Percentiles rank a stretch among this genome's conserved stretches.
Evolutionary conservation across 441 rosid genomes (phyloP).

Genomic region (Gossypium laxum): DNA sequence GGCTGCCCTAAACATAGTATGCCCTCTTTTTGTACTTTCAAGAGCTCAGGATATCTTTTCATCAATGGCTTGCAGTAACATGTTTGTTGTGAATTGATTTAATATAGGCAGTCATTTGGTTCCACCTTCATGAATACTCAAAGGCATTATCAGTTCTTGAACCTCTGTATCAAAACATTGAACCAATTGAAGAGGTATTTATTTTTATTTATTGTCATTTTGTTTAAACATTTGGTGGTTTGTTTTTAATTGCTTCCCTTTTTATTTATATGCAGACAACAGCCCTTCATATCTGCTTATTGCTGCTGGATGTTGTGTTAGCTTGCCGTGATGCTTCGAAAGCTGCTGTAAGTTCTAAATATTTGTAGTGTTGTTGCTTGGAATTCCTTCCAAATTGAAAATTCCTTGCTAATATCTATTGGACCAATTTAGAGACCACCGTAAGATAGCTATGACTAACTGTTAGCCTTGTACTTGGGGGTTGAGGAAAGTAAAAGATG

Average conservation of each 20-base stretch:
- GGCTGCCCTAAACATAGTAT: slow-evolving; percentile 64
- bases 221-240: slow-evolving; percentile 5
- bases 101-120: slow-evolving; percentile 80
- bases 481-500: background rate
- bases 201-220: slow-evolving; percentile 3
- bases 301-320: slow-evolving; percentile 73
- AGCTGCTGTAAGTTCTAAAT: slow-evolving; percentile 56
- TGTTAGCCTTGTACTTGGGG: background rate
- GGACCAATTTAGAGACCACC: background rate
- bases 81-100: slow-evolving; percentile 18
- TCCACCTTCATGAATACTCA: slow-evolving; percentile 74
- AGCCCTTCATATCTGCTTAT: slow-evolving; percentile 74
- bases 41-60: slow-evolving; percentile 1
- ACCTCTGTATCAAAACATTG: slow-evolving; percentile 70
- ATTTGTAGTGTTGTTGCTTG: background rate
- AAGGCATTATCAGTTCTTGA: slow-evolving; percentile 71
- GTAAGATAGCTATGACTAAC: background rate
- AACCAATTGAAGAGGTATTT: slow-evolving; percentile 85
- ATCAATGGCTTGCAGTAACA: slow-evolving; percentile 11
- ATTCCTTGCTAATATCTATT: background rate
- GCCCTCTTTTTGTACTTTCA: slow-evolving; percentile 18
- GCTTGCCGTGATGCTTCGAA: slow-evolving; percentile 72
- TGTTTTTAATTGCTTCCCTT: slow-evolving; percentile 18
- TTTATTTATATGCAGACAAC: slow-evolving; percentile 51
- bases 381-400: background rate